Conservation (phyloP, 305 asterid species). For the Rubia balearica region DNA sequence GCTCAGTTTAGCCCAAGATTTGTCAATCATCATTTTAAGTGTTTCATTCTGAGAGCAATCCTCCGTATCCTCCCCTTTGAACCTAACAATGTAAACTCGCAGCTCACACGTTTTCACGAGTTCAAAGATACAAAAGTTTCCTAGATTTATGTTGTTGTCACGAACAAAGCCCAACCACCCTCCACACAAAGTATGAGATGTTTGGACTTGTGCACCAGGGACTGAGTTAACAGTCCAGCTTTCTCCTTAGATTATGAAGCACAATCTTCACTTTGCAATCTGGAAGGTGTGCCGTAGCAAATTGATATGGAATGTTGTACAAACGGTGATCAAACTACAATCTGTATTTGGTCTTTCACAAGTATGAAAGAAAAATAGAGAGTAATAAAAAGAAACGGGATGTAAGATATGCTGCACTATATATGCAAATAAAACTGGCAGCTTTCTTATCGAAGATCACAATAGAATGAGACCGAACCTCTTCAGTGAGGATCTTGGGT, state of each 20-base stretch:
- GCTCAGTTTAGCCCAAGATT: slow-evolving; percentile 27
- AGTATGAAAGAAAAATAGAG: slow-evolving; percentile 6
- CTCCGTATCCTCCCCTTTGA: slow-evolving; percentile 48
- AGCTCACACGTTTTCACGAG: slow-evolving; percentile 63
- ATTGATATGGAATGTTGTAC: slow-evolving; percentile 88
- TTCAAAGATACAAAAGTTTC: slow-evolving; percentile 89
- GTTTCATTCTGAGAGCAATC: slow-evolving; percentile 35
- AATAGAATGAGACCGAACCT: neutral
- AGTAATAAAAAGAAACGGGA: neutral
- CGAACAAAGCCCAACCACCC: slow-evolving; percentile 96
- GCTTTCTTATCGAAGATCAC: neutral
- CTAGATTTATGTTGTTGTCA: slow-evolving; percentile 57
- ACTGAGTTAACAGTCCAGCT: slow-evolving; percentile 84
- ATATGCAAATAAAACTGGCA: neutral
- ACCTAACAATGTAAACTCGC: slow-evolving; percentile 66
- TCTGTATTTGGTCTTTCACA: neutral
- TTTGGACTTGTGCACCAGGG: slow-evolving; percentile 80
- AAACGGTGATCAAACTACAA: slow-evolving; percentile 21
- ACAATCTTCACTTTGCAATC: slow-evolving; percentile 73
- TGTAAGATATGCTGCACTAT: neutral
- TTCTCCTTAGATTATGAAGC: slow-evolving; percentile 73
- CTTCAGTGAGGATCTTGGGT: neutral
- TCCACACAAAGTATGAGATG: slow-evolving; percentile 93
- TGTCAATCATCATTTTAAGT: slow-evolving; percentile 30
- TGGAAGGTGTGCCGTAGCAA: slow-evolving; percentile 78